Evolutionary conservation across 331 rosid species (phyloP).

Genomic region (Quercus tomentella): DNA sequence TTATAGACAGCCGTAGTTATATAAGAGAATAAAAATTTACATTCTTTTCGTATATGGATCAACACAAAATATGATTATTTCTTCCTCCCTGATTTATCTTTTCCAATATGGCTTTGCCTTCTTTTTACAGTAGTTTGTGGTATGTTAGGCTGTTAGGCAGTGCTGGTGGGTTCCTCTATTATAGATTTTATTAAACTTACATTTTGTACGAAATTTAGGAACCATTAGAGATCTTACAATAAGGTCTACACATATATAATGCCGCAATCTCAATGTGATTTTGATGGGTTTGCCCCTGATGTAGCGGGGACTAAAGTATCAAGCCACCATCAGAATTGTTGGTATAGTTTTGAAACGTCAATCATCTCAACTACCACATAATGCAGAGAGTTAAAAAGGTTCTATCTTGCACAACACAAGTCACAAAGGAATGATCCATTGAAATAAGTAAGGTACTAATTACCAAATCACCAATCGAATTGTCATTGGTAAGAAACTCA

Average conservation of each 20-base stretch:
- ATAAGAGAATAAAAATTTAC: not conserved
- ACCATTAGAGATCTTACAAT: too few relatives aligned
- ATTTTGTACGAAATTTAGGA: not conserved
- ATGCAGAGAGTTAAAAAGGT: too few relatives aligned
- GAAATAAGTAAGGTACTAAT: not conserved
- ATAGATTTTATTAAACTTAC: not conserved
- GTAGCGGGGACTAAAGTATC: too few relatives aligned
- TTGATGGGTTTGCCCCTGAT: too few relatives aligned
- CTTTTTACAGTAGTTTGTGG: not conserved
- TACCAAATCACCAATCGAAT: not conserved
- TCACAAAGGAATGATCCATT: too few relatives aligned
- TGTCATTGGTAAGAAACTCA: not conserved
- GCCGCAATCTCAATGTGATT: too few relatives aligned
- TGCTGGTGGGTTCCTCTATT: not conserved
- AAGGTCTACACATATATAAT: too few relatives aligned
- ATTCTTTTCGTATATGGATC: not conserved
- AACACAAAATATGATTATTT: not conserved
- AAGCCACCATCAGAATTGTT: not conserved
- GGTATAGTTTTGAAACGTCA: not conserved
- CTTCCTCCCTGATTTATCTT: not conserved
- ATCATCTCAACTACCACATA: not conserved
- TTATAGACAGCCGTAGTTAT: not conserved
- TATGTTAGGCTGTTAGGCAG: not conserved
- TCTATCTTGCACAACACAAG: too few relatives aligned
- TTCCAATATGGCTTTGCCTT: not conserved